Percentiles rank a stretch among this genome's conserved stretches.
phyloP scores from a whole-genome alignment of 805 yeast species.

The Metschnikowia sp. region DNA sequence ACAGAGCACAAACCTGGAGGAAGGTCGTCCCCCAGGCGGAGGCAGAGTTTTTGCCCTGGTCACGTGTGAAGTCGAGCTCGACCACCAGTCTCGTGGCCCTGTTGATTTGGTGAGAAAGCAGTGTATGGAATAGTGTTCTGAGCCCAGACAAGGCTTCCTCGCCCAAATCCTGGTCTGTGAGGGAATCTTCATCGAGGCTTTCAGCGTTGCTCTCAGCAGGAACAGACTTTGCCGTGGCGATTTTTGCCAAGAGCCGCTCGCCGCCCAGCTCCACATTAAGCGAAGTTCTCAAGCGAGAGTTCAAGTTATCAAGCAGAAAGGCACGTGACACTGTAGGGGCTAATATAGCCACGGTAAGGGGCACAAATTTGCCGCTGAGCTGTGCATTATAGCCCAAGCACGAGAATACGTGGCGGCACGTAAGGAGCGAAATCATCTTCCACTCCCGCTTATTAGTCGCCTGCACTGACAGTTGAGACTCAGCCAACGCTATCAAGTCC shows the following conservation, averaged over 20 bases:
- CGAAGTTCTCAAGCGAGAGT: constrained; percentile 23
- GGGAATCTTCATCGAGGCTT: constrained; percentile 32
- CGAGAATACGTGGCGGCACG: constrained; percentile 37
- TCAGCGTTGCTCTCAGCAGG: constrained; percentile 5
- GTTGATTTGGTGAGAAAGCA: constrained; percentile 57
- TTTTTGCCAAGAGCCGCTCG: constrained; percentile 25
- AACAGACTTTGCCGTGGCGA: constrained; percentile 23
- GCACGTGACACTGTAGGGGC: constrained; percentile 30
- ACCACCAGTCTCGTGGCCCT: constrained; percentile 53
- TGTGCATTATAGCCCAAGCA: constrained; percentile 34
- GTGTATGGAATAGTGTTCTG: constrained; percentile 59
- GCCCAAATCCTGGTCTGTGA: constrained; percentile 38
- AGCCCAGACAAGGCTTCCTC: constrained; percentile 50
- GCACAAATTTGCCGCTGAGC: constrained; percentile 28
- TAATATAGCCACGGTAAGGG: constrained; percentile 36
- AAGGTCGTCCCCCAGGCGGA: constrained; percentile 54
- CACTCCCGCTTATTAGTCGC: constrained; percentile 42
- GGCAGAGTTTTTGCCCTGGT: constrained; percentile 20
- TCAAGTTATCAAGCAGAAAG: constrained; percentile 19
- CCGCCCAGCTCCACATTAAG: constrained; percentile 28
- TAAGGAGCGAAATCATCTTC: constrained; percentile 40
- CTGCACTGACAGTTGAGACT: constrained; percentile 10
- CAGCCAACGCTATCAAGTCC: constrained; percentile 17
- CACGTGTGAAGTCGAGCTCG: constrained; percentile 27
- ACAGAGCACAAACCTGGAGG: constrained; percentile 62